Percentiles rank a stretch among this genome's conserved stretches.
These are phyloP conservation scores for Cyclotella cryptica DNA, from an alignment of 108 stramenopile species.

Conservation along the genomic window DNA sequence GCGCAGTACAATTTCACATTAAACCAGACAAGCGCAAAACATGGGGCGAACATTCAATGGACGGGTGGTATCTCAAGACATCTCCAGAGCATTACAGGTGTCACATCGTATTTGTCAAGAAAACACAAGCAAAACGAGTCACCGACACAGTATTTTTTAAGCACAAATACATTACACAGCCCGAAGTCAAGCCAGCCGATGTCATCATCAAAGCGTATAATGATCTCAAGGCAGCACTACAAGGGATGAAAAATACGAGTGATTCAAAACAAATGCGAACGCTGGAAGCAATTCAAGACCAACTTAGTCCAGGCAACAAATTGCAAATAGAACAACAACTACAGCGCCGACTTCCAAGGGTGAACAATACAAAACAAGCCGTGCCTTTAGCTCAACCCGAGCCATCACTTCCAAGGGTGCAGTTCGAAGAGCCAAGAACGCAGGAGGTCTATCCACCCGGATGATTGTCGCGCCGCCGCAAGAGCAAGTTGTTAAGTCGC, in stretches of 20 bases:
- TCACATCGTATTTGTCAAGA: constrained; percentile 4
- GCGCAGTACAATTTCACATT: constrained; percentile 11
- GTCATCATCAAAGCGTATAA: constrained; percentile 7
- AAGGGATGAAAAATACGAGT: background rate
- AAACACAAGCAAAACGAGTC: constrained; percentile 24
- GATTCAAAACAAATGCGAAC: background rate
- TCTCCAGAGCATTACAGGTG: constrained; percentile 36
- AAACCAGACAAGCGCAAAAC: constrained; percentile 23
- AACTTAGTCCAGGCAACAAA: constrained; percentile 8
- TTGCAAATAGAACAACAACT: constrained; percentile 2
- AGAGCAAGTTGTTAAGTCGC: constrained; percentile 5
- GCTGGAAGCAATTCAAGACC: constrained; percentile 1
- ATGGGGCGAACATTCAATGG: constrained; percentile 13
- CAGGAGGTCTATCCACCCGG: background rate
- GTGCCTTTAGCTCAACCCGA: background rate
- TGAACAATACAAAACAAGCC: background rate
- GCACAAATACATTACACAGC: constrained; percentile 21
- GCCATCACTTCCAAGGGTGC: constrained; percentile 1
- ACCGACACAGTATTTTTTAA: constrained; percentile 33
- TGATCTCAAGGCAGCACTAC: background rate
- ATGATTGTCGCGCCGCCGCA: constrained; percentile 19
- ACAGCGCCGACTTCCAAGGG: constrained; percentile 8
- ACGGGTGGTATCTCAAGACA: constrained; percentile 30
- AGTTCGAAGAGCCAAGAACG: background rate
- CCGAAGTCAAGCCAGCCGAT: constrained; percentile 11